Evolutionary conservation across 129 eudicot species (phyloP), one percentile per base, ranked within the genome.

Genomic region (Ambrosia artemisiifolia): DNA sequence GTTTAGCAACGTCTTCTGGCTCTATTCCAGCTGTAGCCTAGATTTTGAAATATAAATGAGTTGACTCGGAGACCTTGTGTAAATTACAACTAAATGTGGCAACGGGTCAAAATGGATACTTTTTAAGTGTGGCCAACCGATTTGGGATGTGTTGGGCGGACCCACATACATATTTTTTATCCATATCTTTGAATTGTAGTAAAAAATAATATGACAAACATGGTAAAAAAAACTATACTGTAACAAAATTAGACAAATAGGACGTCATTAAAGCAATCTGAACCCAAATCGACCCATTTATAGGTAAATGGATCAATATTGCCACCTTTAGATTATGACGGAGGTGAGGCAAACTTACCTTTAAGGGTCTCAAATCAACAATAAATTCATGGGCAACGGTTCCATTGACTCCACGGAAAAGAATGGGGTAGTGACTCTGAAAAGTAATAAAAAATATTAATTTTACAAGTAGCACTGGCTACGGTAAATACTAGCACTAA

Each of bases 381-480:
- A 94, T 94, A 74, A 94, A 94, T 85, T 94, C 98, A 74, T 94
- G 98, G 77, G 98, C 98, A 54, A 83, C 88, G 6, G 98, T 94
- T 70, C 98, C 98, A 82, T 88, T 94, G 81, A 94, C 89, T 65
- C 98, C 98, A 69, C 96, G 93, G 91, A 87, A 94, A 82, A 94
- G 98, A 77, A 94, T 81, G 16, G 98, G 98, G 83, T 85, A 94
- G 82, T 87, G 87, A 54, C 85, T 75, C 96, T 94, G 96, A 33
- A 66, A 65, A 34, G 30, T 47, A 65, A 36, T 56, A 36, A 64
- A 33, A 79, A 40, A 11, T n/a, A 56, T 76, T 32, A 82, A 65
- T 63, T 44, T 77, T 14, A 30, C 56, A 71, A 43, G 44, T 24
- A 33, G 17, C 30, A 13, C 4, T 67, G 43, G 53, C 13, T 70